Evolutionary conservation across 169 alveolate species (phyloP).

Genomic region (Plasmodium cynomolgi): DNA sequence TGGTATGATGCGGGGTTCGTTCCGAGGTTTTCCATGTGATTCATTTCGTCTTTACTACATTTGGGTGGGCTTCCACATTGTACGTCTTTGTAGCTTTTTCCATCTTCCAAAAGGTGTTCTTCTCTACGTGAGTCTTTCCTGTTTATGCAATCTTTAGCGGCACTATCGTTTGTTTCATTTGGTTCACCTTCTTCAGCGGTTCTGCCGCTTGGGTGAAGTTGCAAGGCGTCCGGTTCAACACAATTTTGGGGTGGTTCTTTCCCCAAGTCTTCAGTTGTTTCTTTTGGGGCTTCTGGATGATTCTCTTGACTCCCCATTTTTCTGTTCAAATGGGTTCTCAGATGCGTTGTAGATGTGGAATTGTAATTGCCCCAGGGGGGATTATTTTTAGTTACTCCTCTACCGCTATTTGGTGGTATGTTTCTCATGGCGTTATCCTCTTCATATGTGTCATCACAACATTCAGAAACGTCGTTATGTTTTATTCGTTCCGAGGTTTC

Average conservation of each 20-base stretch:
- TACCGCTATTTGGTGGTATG: background rate
- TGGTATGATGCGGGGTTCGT: background rate
- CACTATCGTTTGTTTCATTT: background rate
- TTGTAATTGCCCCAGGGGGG: background rate
- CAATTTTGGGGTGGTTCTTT: background rate
- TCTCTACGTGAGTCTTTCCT: background rate
- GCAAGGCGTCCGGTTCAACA: background rate
- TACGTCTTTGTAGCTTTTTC: background rate
- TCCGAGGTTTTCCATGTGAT: background rate
- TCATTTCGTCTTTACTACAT: background rate
- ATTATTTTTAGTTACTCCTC: background rate
- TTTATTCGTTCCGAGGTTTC: background rate
- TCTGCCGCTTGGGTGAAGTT: background rate
- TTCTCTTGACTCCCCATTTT: background rate
- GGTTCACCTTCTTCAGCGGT: background rate
- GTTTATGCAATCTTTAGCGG: background rate
- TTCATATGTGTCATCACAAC: background rate
- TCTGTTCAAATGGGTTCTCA: background rate
- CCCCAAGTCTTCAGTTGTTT: background rate
- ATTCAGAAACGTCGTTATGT: background rate
- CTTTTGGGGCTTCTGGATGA: background rate
- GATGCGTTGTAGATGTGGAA: background rate
- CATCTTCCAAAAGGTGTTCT: background rate
- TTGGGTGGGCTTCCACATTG: background rate
- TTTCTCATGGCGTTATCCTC: background rate